Percentiles rank a stretch among this genome's conserved stretches.
Evolutionary conservation across 2,329 filamentous ascomycete genomes (phyloP).

Genomic region (Ascochyta koolunga): DNA sequence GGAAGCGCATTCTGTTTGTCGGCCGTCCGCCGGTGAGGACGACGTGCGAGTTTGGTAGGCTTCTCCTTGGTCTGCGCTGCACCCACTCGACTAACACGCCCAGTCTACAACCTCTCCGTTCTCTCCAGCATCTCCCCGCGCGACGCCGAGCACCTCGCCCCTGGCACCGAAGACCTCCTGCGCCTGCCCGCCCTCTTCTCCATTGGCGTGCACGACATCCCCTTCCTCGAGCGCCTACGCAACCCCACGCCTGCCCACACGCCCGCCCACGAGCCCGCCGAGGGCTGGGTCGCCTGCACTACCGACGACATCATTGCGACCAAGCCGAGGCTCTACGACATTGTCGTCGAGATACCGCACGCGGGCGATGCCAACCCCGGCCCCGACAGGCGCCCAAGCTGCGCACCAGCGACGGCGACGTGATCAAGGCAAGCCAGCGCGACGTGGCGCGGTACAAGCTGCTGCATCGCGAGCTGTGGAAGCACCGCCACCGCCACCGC

Average conservation of each 20-base stretch:
- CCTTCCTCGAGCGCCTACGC: conserved; percentile 70
- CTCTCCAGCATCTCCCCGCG: conserved; percentile 85
- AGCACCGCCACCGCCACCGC: conserved; percentile 38
- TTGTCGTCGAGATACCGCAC: conserved; percentile 82
- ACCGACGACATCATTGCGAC: conserved; percentile 91
- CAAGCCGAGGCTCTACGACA: conserved; percentile 86
- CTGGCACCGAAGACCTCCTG: conserved; percentile 64
- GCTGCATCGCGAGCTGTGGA: conserved; percentile 45
- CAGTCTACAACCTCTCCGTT: conserved; percentile 93
- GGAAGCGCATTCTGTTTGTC: conserved; percentile 87
- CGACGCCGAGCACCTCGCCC: conserved; percentile 71
- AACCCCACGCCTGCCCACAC: conserved; percentile 43
- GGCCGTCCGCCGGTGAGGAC: conserved; percentile 84
- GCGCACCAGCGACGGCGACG: conserved; percentile 65
- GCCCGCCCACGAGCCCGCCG: conserved; percentile 53
- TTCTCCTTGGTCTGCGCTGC: background rate
- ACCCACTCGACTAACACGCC: conserved; percentile 4
- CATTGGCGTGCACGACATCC: conserved; percentile 91
- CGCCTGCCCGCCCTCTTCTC: conserved; percentile 85
- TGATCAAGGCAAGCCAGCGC: conserved; percentile 85
- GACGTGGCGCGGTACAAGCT: conserved; percentile 75
- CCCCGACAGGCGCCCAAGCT: conserved; percentile 78
- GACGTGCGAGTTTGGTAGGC: conserved; percentile 84
- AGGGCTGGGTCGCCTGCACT: conserved; percentile 90
- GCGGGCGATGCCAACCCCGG: conserved; percentile 58